Evolutionary conservation across 2,329 filamentous ascomycete genomes (phyloP).

Genomic region (Penicillium sp.): DNA sequence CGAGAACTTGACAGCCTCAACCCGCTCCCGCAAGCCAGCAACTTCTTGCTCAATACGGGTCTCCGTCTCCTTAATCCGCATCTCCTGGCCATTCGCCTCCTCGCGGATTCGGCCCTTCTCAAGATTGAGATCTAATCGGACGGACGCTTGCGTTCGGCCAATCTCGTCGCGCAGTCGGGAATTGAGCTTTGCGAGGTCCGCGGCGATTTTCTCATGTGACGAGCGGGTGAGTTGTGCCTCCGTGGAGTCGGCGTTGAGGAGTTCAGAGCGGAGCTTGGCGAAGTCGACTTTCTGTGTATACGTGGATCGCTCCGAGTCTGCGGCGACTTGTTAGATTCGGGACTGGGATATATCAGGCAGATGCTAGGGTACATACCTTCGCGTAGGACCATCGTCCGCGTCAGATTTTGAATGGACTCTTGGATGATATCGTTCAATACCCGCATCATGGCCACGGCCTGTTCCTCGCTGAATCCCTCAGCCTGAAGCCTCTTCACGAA

Average conservation of each 20-base stretch:
- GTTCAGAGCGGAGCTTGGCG: conserved; percentile 91
- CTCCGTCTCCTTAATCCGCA: conserved; percentile 98
- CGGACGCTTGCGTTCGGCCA: conserved; percentile 87
- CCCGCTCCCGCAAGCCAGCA: conserved; percentile 81
- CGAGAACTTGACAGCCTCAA: conserved; percentile 97
- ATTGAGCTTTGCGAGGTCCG: conserved; percentile 92
- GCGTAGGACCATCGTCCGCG: conserved; percentile 94
- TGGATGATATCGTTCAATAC: conserved; percentile 96
- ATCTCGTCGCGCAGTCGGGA: conserved; percentile 90
- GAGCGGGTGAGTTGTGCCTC: conserved; percentile 86
- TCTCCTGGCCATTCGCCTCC: conserved; percentile 92
- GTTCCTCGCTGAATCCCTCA: conserved; percentile 94
- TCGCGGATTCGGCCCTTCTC: conserved; percentile 96
- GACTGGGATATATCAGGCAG: background rate
- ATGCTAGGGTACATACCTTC: conserved; percentile 60
- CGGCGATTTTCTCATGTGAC: conserved; percentile 88
- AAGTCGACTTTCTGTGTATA: conserved; percentile 94
- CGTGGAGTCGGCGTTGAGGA: conserved; percentile 86
- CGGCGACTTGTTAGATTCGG: background rate
- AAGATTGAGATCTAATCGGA: conserved; percentile 88
- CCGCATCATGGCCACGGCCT: conserved; percentile 98
- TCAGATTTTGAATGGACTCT: conserved; percentile 97
- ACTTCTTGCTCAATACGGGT: conserved; percentile 98
- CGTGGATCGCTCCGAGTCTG: conserved; percentile 55
- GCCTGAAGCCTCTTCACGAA: conserved; percentile 87